Evolutionary conservation across 805 yeast genomes (phyloP), one percentile per base, ranked within the genome.

Genomic region (Kluyveromyces lactis): DNA sequence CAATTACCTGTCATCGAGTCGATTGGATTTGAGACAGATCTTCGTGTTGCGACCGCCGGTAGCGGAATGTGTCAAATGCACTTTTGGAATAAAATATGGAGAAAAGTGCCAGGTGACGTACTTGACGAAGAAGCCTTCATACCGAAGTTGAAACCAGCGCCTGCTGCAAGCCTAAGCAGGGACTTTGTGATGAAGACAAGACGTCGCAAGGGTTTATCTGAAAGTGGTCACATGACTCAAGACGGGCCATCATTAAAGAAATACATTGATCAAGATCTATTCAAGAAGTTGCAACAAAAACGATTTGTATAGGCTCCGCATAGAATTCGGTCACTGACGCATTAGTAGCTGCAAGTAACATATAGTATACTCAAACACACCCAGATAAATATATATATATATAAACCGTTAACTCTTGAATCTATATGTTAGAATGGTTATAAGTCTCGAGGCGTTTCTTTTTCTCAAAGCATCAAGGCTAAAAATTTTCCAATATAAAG

Each of bases 141-240:
- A 29, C 86, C 87, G 4, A 71, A 79, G 31, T 67, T 90, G 55
- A 77, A 77, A 48, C 85, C 95, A 0, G 95, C 92, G 1, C 79
- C 81, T 4, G 61, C 68, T 0, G 65, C 66, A 8, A 77, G 83
- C 2, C 63, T 89, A 42, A 90, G 96, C 1, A 68, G 98, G 42
- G 98, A 92, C 60, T 86, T 87, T 52, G 80, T 86, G 23, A 63
- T 86, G 63, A 92, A 94, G 58, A 86, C 96, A 0, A 71, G 99
- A 56, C 76, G 79, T 50, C 72, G 97, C 50, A 90, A 87, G 56
- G 97, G 97, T 0, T 62, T 90, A 26, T 70, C 77, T 6, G 85
- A 80, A 11, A 94, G 81, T 44, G 61, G 58, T 7, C 48, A 48
- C 33, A 47, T 48, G 46, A 45, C 56, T 1, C 49, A 53, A 19